Base-by-base conservation (phyloP, 352 stramenopile species). In the Pythium phragmiticola region DNA sequence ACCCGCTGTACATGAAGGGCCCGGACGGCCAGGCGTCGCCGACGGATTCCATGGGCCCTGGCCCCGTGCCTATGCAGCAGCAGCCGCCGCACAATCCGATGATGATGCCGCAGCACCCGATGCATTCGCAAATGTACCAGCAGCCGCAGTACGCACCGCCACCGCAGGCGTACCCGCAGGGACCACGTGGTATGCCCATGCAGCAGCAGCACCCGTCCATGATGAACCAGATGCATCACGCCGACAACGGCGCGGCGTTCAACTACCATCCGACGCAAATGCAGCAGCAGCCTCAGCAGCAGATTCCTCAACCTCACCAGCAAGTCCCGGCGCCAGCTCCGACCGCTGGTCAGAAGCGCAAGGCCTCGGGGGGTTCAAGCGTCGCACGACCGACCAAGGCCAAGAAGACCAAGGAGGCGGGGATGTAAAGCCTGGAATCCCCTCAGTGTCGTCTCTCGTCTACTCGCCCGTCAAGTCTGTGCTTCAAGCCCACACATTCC, bases 171-270 rank as follows among this genome's bases (percentile, higher is more conserved):
- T 70, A 63, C 57, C 57, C 36, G 23, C 49, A 60, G 26, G 64
- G 42, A 3, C 66, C 65, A 2, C 77, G 82, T 63, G 63, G 73
- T 0, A 66, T 89, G 37, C 11, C 37, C 9, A 12, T 16, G 37
- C 14, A 12, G 37, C 37, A 42, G 62, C 77, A 74, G 4, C 70
- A 86, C 56, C 72, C 72, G 28, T 62, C 75, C 37, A 87, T 82
- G 69, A 87, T 87, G 74, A 75, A 76, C 45, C 63, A 69, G 56
- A 68, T 72, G 65, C 66, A 66, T 51, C 66, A 72, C 55, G 66
- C 58, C 11, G 57, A 70, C 28, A 63, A 53, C 12, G 16, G 19
- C 12, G 68, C 69, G 28, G 48, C 67, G 63, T 68, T 81, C 57
- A 75, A 76, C 58, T 60, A 71, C 30, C 64, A 80, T 67, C 62